These are phyloP conservation scores for Thalassiosira delicatula DNA, from an alignment of 352 stramenopile species.

Conservation along the genomic window DNA sequence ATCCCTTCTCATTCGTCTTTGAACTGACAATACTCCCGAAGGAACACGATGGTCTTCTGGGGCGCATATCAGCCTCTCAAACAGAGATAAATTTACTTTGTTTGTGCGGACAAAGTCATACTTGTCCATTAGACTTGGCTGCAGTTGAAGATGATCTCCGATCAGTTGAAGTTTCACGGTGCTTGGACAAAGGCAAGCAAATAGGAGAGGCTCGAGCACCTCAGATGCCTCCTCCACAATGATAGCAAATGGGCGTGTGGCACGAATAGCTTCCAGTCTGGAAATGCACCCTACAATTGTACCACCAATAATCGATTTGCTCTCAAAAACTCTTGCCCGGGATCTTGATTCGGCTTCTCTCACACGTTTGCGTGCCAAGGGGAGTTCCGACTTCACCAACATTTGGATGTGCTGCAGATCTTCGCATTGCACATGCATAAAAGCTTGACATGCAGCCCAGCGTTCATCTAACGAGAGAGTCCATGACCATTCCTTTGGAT, in stretches of 20 bases:
- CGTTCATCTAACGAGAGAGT: conserved; percentile 81
- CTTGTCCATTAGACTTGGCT: conserved; percentile 86
- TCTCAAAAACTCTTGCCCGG: conserved; percentile 86
- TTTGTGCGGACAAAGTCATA: conserved; percentile 88
- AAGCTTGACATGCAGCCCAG: conserved; percentile 72
- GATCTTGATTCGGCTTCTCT: conserved; percentile 83
- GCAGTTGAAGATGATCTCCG: conserved; percentile 88
- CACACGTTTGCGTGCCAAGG: conserved; percentile 76
- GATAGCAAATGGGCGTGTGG: conserved; percentile 88
- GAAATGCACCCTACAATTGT: conserved; percentile 89
- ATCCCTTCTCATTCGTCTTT: conserved; percentile 88
- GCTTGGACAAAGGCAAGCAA: conserved; percentile 87
- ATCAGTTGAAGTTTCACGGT: conserved; percentile 90
- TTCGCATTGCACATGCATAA: conserved; percentile 45
- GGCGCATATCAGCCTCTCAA: conserved; percentile 87
- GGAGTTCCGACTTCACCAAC: conserved; percentile 53
- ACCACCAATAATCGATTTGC: conserved; percentile 87
- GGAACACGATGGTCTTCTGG: conserved; percentile 82
- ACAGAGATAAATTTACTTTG: conserved; percentile 90
- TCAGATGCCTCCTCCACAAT: conserved; percentile 89
- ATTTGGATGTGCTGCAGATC: conserved; percentile 59
- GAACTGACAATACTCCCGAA: conserved; percentile 87
- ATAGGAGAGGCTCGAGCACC: conserved; percentile 88
- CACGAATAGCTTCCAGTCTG: conserved; percentile 86
- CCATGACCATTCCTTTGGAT: conserved; percentile 84